Conservation (phyloP, 2,329 filamentous ascomycete genomes). For the Neofusicoccum sp. region DNA sequence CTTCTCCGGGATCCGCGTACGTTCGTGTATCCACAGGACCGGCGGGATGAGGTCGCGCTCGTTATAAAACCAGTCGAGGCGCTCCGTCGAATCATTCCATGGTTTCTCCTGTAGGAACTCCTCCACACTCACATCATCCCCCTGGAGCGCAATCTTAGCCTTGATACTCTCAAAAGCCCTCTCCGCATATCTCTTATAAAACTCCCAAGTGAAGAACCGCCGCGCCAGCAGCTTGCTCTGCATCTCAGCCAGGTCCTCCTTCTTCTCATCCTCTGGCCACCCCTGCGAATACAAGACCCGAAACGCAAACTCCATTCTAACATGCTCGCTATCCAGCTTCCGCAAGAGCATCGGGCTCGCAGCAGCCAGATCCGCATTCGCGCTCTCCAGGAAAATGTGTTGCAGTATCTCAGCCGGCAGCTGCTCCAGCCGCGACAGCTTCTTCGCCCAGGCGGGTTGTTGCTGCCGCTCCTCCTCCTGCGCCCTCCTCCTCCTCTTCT, state of each 20-base stretch:
- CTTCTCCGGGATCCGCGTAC: conserved; percentile 33
- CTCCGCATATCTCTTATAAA: conserved; percentile 34
- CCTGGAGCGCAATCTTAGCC: conserved; percentile 30
- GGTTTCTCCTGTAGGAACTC: not conserved
- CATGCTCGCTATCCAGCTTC: conserved; percentile 16
- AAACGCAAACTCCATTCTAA: conserved; percentile 1
- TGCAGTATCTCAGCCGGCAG: conserved; percentile 12
- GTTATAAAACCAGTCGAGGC: not conserved
- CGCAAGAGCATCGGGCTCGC: not conserved
- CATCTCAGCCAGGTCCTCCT: not conserved
- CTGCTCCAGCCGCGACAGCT: conserved; percentile 1
- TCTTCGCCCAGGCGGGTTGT: not conserved
- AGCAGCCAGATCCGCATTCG: conserved; percentile 3
- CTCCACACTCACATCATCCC: conserved; percentile 19
- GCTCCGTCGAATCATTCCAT: not conserved
- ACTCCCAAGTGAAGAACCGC: conserved; percentile 37
- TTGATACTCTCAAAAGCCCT: conserved; percentile 21
- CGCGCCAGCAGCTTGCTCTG: conserved; percentile 27
- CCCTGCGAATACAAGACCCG: conserved; percentile 5
- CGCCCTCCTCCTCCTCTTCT: conserved; percentile 9
- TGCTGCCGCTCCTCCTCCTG: too few relatives aligned
- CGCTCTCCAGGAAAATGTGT: conserved; percentile 1
- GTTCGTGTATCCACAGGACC: not conserved
- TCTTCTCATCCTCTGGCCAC: not conserved
- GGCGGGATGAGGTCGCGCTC: not conserved